Evolutionary conservation across 2,329 filamentous ascomycete genomes (phyloP), one percentile per base, ranked within the genome.

Genomic region (Aspergillus fijiensis): DNA sequence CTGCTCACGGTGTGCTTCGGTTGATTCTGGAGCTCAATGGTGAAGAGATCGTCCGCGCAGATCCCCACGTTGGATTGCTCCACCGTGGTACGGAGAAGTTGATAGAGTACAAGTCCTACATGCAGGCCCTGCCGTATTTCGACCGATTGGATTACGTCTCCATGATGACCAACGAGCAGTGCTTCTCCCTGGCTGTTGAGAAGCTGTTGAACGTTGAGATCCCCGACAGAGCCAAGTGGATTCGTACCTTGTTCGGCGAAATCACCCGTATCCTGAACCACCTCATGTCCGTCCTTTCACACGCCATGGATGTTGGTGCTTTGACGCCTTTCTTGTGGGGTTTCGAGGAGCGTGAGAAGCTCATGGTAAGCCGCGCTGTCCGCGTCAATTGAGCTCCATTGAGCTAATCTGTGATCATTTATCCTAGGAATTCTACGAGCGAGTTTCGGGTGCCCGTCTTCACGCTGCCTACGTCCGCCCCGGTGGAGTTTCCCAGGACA

Each of bases 161-260:
- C 72, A 99, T 99, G 96, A 99, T 99, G 95, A 99, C 95, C 73
- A 99, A 99, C 80, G 95, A 99, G 84, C 95, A 99, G 81, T 96
- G 92, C 75, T 99, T 92, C 80, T 87, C 92, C 42, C 85, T 99
- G 67, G 95, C 92, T 21, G 94, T 98, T 58, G 95, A 99, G 85
- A 99, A 99, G 85, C 85, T 99, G 62, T 84, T 99, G 72, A 99
- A 99, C 79, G 84, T 99, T 67, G 96, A 99, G 77, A 91, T 99
- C 65, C 95, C 95, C 25, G 90, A 95, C 66, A 86, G 95, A 73
- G 95, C 95, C 70, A 98, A 99, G 83, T 99, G 89, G 83, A 99
- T 99, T 75, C 87, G 95, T 67, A 98, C 94, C 35, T 0, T 99
- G 81, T 99, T 99, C 77, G 95, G 87, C 70, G 95, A 99, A 77